Base-by-base conservation (phyloP, 129 eudicot genomes). In the Gnaphalium uliginosum region DNA sequence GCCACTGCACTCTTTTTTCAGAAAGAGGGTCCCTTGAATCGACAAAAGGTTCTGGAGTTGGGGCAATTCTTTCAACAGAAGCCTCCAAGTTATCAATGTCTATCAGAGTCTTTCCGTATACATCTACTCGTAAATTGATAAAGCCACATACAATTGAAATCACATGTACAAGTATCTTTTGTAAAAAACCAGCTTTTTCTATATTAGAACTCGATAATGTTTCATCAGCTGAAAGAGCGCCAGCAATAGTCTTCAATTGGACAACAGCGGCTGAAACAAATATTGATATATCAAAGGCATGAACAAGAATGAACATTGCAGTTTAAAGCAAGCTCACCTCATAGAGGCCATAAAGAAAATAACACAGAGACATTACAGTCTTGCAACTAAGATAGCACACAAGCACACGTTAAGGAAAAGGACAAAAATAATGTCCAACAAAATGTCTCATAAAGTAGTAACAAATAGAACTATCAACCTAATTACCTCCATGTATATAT, bases 221-320 rank as follows among this genome's bases (percentile, higher is more conserved):
- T 71, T 91, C 96, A 56, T 87, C 97, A 19, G 90, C 83, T 50
- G 96, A 80, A 78, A 95, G 88, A 3, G 87, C 86, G 33, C 99
- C 83, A 56, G 88, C 83, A 78, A 95, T 83, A 62, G 97, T 81
- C 84, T 95, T 95, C 69, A 95, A 86, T 66, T 89, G 99, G 75
- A 95, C 97, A 82, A 91, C 99, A 80, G 94, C 86, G 66, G 88
- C 99, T 95, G 97, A 77, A 79, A 80, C 41, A 81, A 69, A 68
- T 46, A 70, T 22, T 46, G 50, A n/a, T 26, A 78, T 61, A 67
- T 70, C 41, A 74, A 6, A 67, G 73, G 69, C 57, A 63, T 1
- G 10, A 69, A 30, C 33, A 24, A 26, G 26, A 66, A 76, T 6
- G 21, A 2, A 79, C 18, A 26, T 37, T 33, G 70, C 60, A 75